A percentile compares a stretch with the other conserved stretches of the same genome.
phyloP scores from a whole-genome alignment of 2,329 filamentous ascomycete species.

The Venturia aucupariae region DNA sequence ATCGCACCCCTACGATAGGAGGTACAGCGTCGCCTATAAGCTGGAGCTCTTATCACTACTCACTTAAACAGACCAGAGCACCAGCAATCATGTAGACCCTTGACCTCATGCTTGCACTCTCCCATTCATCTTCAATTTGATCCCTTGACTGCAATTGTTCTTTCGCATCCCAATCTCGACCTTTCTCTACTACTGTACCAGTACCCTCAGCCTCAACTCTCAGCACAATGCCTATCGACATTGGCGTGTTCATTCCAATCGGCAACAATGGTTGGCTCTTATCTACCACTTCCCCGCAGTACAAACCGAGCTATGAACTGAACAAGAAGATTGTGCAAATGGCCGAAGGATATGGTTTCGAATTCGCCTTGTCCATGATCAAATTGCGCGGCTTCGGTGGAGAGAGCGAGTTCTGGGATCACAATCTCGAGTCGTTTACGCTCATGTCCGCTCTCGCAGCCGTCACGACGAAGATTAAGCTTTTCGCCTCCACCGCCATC shows the following conservation, averaged over 20 bases:
- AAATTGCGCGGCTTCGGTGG: constrained; percentile 17
- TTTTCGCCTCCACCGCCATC: constrained; percentile 26
- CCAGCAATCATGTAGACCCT: too few species aligned
- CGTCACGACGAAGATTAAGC: constrained; percentile 27
- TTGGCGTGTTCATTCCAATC: constrained; percentile 24
- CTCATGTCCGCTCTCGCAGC: constrained; percentile 27
- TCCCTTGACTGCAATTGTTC: neutral
- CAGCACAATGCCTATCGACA: constrained; percentile 16
- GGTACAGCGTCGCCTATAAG: too few species aligned
- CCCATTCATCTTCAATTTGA: neutral
- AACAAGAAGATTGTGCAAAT: constrained; percentile 8
- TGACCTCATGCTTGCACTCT: neutral
- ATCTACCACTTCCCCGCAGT: constrained; percentile 25
- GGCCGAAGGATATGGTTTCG: neutral
- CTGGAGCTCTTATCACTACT: neutral
- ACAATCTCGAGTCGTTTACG: constrained; percentile 28
- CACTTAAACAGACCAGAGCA: too few species aligned
- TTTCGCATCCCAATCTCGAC: neutral
- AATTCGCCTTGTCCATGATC: constrained; percentile 10
- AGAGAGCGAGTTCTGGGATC: constrained; percentile 27
- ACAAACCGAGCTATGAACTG: constrained; percentile 24
- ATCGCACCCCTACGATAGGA: neutral
- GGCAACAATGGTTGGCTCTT: constrained; percentile 30
- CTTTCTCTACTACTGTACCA: neutral
- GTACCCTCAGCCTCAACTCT: neutral